Base-by-base conservation (phyloP, 2,329 filamentous ascomycete species). In the Plenodomus lindquistii region DNA sequence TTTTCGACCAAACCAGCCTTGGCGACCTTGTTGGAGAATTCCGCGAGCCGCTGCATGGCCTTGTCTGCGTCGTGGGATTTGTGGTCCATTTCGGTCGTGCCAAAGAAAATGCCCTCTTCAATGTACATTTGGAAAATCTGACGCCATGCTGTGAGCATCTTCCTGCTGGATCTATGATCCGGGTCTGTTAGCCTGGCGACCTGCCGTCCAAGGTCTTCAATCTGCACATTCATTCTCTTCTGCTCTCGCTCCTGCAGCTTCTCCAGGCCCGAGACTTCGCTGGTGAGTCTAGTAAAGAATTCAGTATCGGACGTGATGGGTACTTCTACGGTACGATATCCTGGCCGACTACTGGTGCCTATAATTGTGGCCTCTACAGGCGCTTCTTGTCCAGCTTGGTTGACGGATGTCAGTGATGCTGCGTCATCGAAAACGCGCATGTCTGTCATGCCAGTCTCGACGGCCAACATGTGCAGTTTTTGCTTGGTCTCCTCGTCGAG, bases 101-200 rank as follows among this genome's bases (percentile, higher is more conserved):
- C 90, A 69, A 94, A 94, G 74, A 96, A 96, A 22, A 95, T 80
- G 45, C 87, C 83, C 7, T 87, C 86, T 46, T 94, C 86, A 11
- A 92, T 74, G 63, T 96, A 96, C 0, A 93, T 74, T 50, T 91
- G 85, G 62, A 96, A 93, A 54, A 96, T 85, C 56, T 87, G 81
- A 40, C 91, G 83, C 91, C 91, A 96, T 31, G 81, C 81, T 44
- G 85, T 83, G 19, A 95, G 74, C 65, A 94, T 88, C 37, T 80
- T 74, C 43, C 75, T 79, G 37, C 78, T 85, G 52, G 81, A 83
- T 38, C 82, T 80, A 17, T 83, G 81, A 44, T 81, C 81, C 2
- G 88, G 88, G 50, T 84, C 82, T 0, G 87, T 83, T 7, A 89
- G 78, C 37, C 77, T 76, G 20, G 83, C 78, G 18, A 96, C 80